Evolutionary conservation across 345 rosid species (phyloP).

Genomic region (Rhizophora apiculata): DNA sequence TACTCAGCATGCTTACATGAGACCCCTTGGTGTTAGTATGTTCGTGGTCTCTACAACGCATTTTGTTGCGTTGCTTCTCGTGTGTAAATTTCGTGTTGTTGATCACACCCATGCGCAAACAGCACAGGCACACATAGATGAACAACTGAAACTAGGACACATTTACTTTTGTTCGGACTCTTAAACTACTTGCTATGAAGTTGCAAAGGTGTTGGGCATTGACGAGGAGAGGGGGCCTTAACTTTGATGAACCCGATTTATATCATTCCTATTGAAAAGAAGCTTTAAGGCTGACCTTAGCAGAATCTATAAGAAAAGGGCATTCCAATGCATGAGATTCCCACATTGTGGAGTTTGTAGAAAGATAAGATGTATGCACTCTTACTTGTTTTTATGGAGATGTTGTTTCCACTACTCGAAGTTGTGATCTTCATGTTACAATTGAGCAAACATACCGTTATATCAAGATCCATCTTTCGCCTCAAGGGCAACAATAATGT

Average conservation of each 20-base stretch:
- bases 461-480: too few species aligned
- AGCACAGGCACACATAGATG: background rate
- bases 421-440: too few species aligned
- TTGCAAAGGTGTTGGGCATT: conserved; percentile 93
- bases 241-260: conserved; percentile 23
- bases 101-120: background rate
- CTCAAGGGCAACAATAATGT: too few species aligned
- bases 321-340: too few species aligned
- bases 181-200: conserved; percentile 33
- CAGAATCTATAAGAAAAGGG: too few species aligned
- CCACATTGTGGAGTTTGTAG: too few species aligned
- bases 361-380: too few species aligned
- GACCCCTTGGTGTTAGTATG: conserved; percentile 97
- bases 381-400: too few species aligned
- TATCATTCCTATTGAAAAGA: background rate
- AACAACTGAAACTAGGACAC: background rate
- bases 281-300: background rate
- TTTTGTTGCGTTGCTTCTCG: background rate
- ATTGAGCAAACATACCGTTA: too few species aligned
- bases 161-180: background rate
- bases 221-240: conserved; percentile 92
- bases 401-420: too few species aligned
- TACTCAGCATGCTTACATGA: conserved; percentile 99
- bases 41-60: conserved; percentile 21
- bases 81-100: background rate